A percentile compares a stretch with the other conserved stretches of the same genome.
Conservation (phyloP, 192 early-diverging fungal species). For the Funneliformis mosseae region DNA sequence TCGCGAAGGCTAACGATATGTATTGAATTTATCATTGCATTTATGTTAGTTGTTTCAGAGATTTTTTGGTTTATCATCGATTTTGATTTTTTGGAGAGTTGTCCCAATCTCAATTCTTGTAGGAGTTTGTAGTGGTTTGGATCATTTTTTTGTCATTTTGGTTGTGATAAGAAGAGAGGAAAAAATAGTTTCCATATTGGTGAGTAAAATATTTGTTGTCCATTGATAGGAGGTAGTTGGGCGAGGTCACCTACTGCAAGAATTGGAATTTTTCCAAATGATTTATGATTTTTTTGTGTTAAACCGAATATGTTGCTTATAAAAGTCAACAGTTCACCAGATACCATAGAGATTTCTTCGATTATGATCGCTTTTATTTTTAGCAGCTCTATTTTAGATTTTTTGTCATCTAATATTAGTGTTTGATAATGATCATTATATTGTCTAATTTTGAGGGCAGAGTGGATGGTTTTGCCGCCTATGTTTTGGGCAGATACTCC, state of each 20-base stretch:
- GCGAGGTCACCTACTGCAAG: slow-evolving; percentile 15
- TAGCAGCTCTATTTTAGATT: neutral
- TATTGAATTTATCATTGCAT: too few relatives aligned
- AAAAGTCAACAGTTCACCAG: neutral
- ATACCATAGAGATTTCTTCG: slow-evolving; percentile 15
- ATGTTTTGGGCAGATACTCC: slow-evolving; percentile 1
- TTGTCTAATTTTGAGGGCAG: neutral
- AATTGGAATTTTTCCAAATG: neutral
- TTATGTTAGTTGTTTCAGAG: too few relatives aligned
- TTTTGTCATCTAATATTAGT: neutral
- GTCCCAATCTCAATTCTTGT: too few relatives aligned
- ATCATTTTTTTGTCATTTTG: neutral
- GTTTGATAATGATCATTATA: neutral
- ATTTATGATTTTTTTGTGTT: neutral
- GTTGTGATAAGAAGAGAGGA: neutral
- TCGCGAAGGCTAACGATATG: too few relatives aligned
- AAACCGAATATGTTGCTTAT: neutral
- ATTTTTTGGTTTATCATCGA: too few relatives aligned
- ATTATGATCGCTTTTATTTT: slow-evolving; percentile 11
- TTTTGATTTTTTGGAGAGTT: too few relatives aligned
- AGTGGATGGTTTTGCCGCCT: slow-evolving; percentile 5
- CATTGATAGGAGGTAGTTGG: slow-evolving; percentile 3
- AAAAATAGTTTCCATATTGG: too few relatives aligned
- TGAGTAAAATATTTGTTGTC: neutral
- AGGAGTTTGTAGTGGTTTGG: neutral